These are phyloP conservation scores for Saccharomycopsis malanga DNA, from an alignment of 805 yeast species.

Conservation along the genomic window DNA sequence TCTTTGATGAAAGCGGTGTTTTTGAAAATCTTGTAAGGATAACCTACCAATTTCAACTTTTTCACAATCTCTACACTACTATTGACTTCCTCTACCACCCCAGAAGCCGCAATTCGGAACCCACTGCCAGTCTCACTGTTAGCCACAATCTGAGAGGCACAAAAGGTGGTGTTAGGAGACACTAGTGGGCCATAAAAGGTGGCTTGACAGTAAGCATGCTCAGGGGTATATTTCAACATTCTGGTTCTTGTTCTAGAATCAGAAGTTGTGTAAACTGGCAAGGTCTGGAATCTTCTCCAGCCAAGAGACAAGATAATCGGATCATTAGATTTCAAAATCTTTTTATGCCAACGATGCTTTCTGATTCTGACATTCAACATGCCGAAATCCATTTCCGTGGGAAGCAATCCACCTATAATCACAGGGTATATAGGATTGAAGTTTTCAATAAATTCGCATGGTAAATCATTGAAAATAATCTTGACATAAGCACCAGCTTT, in stretches of 20 bases:
- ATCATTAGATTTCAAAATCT: slow-evolving; percentile 89
- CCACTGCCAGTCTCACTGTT: slow-evolving; percentile 78
- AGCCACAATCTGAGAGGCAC: slow-evolving; percentile 88
- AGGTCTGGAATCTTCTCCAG: slow-evolving; percentile 97
- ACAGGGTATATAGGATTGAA: slow-evolving; percentile 83
- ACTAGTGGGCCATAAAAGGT: slow-evolving; percentile 96
- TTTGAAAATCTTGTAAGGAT: slow-evolving; percentile 87
- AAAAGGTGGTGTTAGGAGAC: slow-evolving; percentile 95
- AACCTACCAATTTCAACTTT: slow-evolving; percentile 89
- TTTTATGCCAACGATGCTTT: slow-evolving; percentile 98
- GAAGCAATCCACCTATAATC: slow-evolving; percentile 81
- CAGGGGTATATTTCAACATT: slow-evolving; percentile 97
- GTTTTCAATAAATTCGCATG: slow-evolving; percentile 85
- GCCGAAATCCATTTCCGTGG: slow-evolving; percentile 91
- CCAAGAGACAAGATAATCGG: slow-evolving; percentile 91
- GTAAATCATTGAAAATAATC: slow-evolving; percentile 71
- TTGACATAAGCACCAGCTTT: slow-evolving; percentile 93
- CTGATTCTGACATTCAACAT: slow-evolving; percentile 87
- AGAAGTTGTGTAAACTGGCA: slow-evolving; percentile 91
- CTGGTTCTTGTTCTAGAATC: slow-evolving; percentile 97
- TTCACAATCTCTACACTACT: slow-evolving; percentile 88
- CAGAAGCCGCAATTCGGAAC: slow-evolving; percentile 94
- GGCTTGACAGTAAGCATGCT: slow-evolving; percentile 93
- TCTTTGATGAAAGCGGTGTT: slow-evolving; percentile 97
- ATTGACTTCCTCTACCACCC: slow-evolving; percentile 90